These are phyloP conservation scores for Rhododendron molle DNA, from an alignment of 148 eudicot genomes.

Conservation along the genomic window DNA sequence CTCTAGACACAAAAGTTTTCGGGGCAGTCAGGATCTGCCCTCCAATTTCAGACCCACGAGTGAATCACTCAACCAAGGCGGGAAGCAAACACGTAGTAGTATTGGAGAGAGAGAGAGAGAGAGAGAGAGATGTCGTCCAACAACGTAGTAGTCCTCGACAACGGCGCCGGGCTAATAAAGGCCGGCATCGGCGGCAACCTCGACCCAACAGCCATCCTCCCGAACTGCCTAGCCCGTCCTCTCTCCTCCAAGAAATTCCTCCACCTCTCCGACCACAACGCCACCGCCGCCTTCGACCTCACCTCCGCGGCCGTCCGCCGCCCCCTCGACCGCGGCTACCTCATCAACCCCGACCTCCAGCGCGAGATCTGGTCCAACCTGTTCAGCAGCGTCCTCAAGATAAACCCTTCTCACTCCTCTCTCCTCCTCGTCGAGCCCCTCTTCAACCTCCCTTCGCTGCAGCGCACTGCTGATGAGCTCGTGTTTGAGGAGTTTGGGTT, in stretches of 20 bases:
- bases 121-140: slow-evolving; percentile 32
- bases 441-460: slow-evolving; percentile 53
- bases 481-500: slow-evolving; percentile 82
- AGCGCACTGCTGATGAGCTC: slow-evolving; percentile 53
- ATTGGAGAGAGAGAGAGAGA: background rate
- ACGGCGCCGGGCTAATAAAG: slow-evolving; percentile 79
- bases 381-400: slow-evolving; percentile 38
- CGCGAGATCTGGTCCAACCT: slow-evolving; percentile 80
- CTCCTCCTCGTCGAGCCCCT: slow-evolving; percentile 73
- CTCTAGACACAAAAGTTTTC: too few species aligned
- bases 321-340: slow-evolving; percentile 85
- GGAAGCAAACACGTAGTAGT: background rate
- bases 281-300: slow-evolving; percentile 44
- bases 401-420: slow-evolving; percentile 37
- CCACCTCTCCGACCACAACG: slow-evolving; percentile 32
- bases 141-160: slow-evolving; percentile 80
- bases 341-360: slow-evolving; percentile 78
- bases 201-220: slow-evolving; percentile 57
- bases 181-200: slow-evolving; percentile 88
- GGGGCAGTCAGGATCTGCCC: too few species aligned
- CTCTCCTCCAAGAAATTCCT: slow-evolving; percentile 47
- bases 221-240: slow-evolving; percentile 72
- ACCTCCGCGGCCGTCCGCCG: slow-evolving; percentile 86
- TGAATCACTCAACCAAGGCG: background rate
- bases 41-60: background rate